phyloP scores from a whole-genome alignment of 441 rosid genomes.

The Metrosideros polymorpha region DNA sequence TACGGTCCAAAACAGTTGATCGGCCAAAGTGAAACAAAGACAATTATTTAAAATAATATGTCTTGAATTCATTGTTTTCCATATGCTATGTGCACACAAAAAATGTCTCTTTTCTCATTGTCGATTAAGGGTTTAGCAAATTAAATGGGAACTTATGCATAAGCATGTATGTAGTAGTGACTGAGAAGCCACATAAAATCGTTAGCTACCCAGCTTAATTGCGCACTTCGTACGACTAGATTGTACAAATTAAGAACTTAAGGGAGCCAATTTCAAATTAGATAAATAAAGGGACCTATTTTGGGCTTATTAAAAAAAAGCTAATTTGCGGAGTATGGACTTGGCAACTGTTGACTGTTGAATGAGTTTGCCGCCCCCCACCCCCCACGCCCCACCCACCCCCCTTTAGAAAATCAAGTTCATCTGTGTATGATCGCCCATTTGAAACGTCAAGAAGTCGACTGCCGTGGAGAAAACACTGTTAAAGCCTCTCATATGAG shows the following conservation, averaged over 20 bases:
- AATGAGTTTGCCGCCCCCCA: not conserved
- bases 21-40: not conserved
- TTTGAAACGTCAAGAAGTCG: not conserved
- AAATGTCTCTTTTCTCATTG: too few species aligned
- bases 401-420: not conserved
- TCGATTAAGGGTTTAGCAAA: not conserved
- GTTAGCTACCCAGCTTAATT: not conserved
- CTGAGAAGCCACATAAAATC: not conserved
- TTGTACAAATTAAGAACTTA: not conserved
- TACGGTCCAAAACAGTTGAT: not conserved
- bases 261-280: not conserved
- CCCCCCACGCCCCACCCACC: too few species aligned
- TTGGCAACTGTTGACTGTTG: not conserved
- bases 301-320: not conserved
- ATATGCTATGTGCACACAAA: not conserved
- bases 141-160: not conserved
- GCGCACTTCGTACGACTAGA: not conserved
- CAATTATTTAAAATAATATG: not conserved
- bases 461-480: not conserved
- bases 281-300: not conserved
- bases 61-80: not conserved
- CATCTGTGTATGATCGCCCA: not conserved
- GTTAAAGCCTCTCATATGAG: not conserved
- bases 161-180: not conserved
- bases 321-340: not conserved